These are phyloP conservation scores for Pleurostoma richardsiae DNA, from an alignment of 2,329 filamentous ascomycete genomes.

Conservation along the genomic window DNA sequence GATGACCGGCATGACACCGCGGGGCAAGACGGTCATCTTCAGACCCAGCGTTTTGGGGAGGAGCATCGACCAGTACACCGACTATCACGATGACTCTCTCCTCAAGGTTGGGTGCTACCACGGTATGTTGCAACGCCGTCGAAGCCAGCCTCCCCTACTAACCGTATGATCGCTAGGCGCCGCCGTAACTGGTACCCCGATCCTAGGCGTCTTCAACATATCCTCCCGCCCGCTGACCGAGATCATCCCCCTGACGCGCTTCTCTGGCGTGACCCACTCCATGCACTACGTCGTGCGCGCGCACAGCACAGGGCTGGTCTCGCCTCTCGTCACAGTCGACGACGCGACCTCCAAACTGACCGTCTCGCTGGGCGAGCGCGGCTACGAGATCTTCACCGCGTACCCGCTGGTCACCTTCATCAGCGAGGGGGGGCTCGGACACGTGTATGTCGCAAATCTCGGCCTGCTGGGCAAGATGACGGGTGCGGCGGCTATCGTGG, in stretches of 20 bases:
- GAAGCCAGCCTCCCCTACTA: neutral
- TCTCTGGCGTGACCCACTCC: slow-evolving; percentile 61
- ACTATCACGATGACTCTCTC: slow-evolving; percentile 67
- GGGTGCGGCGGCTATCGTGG: slow-evolving; percentile 71
- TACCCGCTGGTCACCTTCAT: slow-evolving; percentile 60
- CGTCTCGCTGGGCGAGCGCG: slow-evolving; percentile 56
- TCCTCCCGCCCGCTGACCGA: slow-evolving; percentile 58
- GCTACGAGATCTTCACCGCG: slow-evolving; percentile 78
- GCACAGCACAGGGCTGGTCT: slow-evolving; percentile 62
- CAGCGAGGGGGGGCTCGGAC: slow-evolving; percentile 26
- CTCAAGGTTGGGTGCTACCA: slow-evolving; percentile 78
- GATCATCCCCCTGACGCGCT: slow-evolving; percentile 63
- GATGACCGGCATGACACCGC: slow-evolving; percentile 71
- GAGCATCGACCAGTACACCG: slow-evolving; percentile 66
- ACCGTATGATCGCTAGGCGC: slow-evolving; percentile 23
- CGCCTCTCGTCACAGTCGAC: slow-evolving; percentile 39
- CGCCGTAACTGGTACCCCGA: slow-evolving; percentile 63
- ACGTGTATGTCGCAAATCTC: slow-evolving; percentile 60
- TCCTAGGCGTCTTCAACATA: slow-evolving; percentile 84
- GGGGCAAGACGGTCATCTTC: slow-evolving; percentile 73
- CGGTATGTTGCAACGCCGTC: slow-evolving; percentile 34
- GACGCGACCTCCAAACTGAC: slow-evolving; percentile 48
- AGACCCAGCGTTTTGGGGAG: slow-evolving; percentile 72
- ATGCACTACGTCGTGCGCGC: slow-evolving; percentile 67
- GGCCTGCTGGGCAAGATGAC: slow-evolving; percentile 88